These are phyloP conservation scores for Geotrichum aggregatum DNA, from an alignment of 1,139 yeast species.

Conservation along the genomic window DNA sequence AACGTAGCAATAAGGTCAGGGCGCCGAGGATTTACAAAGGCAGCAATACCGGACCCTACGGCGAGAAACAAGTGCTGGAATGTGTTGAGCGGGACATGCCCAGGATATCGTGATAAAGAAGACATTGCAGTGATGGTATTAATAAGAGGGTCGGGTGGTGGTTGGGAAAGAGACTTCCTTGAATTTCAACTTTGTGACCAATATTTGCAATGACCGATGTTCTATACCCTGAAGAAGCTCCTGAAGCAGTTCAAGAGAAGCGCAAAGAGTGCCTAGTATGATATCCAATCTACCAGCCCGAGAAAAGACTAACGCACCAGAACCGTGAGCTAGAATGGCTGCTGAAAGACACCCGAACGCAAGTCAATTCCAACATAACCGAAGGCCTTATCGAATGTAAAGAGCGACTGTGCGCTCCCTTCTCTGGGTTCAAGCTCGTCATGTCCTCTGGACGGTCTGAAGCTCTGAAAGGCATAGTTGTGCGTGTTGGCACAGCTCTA, in stretches of 20 bases:
- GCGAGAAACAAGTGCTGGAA: slow-evolving; percentile 64
- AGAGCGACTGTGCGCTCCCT: slow-evolving; percentile 30
- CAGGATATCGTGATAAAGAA: slow-evolving; percentile 51
- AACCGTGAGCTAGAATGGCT: slow-evolving; percentile 34
- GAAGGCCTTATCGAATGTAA: slow-evolving; percentile 35
- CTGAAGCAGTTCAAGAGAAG: slow-evolving; percentile 10
- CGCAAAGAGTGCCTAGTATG: slow-evolving; percentile 16
- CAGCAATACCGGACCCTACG: slow-evolving; percentile 74
- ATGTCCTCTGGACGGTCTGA: slow-evolving; percentile 36
- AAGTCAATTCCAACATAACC: slow-evolving; percentile 27
- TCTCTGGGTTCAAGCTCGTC: slow-evolving; percentile 34
- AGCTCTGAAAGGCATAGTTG: slow-evolving; percentile 35
- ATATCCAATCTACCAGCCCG: background rate
- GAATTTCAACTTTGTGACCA: no score
- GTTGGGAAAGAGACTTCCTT: no score
- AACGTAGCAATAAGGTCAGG: slow-evolving; percentile 84
- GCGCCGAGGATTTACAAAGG: slow-evolving; percentile 69
- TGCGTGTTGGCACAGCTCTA: slow-evolving; percentile 31
- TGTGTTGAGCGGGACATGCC: slow-evolving; percentile 70
- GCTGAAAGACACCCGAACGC: slow-evolving; percentile 30
- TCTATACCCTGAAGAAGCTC: slow-evolving; percentile 8
- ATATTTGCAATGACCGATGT: slow-evolving; percentile 15
- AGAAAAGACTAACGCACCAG: background rate
- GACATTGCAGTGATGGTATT: background rate
- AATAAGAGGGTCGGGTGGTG: no score